phyloP scores from a whole-genome alignment of 2,329 filamentous ascomycete species.

The Botrytis pseudocinerea region DNA sequence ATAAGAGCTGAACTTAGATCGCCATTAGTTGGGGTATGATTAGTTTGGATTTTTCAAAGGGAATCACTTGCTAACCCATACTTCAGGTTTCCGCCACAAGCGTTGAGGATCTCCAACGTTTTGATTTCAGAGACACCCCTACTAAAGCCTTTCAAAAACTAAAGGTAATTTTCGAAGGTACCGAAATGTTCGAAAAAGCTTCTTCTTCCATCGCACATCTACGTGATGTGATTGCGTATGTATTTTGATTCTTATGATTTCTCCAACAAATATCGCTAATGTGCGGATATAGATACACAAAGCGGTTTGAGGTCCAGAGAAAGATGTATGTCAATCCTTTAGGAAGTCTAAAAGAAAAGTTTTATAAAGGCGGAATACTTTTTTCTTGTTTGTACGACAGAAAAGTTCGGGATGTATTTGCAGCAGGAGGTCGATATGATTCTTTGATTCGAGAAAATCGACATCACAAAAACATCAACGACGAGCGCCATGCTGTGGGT shows the following conservation, averaged over 20 bases:
- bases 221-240: constrained; percentile 65
- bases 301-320: constrained; percentile 70
- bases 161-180: constrained; percentile 61
- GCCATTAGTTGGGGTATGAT: constrained; percentile 68
- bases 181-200: constrained; percentile 70
- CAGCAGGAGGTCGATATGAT: constrained; percentile 92
- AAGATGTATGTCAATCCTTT: constrained; percentile 85
- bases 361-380: constrained; percentile 81
- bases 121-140: constrained; percentile 76
- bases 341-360: constrained; percentile 85
- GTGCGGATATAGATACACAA: constrained; percentile 56
- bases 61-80: not conserved
- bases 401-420: constrained; percentile 82
- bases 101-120: constrained; percentile 83
- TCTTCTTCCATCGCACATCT: constrained; percentile 78
- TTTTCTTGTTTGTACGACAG: constrained; percentile 90
- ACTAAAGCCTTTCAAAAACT: constrained; percentile 59
- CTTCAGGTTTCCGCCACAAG: constrained; percentile 68
- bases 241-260: not conserved
- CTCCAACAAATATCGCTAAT: constrained; percentile 2
- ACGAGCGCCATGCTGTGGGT: constrained; percentile 80
- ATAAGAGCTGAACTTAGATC: constrained; percentile 80
- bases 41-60: not conserved
- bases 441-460: constrained; percentile 81
- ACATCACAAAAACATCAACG: constrained; percentile 63